phyloP scores from a whole-genome alignment of 768 basidiomycete species.

The Crassisporium funariophilum region DNA sequence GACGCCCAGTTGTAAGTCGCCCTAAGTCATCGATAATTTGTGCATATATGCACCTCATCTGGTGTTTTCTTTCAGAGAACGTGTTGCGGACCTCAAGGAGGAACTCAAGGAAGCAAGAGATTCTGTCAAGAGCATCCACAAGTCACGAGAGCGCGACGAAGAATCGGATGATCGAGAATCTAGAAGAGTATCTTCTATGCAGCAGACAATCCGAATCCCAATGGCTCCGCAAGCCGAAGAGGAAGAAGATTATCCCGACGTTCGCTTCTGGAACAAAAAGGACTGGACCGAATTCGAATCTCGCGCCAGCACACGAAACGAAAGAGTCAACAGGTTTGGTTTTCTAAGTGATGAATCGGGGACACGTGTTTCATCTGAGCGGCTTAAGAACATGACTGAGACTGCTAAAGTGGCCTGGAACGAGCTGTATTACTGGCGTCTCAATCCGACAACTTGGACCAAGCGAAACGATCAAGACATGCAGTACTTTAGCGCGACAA shows the following conservation, averaged over 20 bases:
- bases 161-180: neutral
- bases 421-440: neutral
- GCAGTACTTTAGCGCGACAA: neutral
- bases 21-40: neutral
- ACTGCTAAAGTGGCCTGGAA: constrained; percentile 1
- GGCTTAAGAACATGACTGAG: constrained; percentile 4
- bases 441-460: constrained; percentile 6
- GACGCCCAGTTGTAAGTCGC: neutral
- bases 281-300: neutral
- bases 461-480: constrained; percentile 1
- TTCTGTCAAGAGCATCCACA: neutral
- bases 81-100: neutral
- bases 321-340: neutral
- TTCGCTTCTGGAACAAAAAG: neutral
- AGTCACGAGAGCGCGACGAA: neutral
- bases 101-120: neutral
- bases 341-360: constrained; percentile 5
- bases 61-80: neutral
- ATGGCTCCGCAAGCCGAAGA: neutral
- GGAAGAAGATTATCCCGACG: neutral
- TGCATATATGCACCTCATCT: neutral
- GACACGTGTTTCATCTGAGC: neutral
- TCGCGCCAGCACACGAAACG: neutral
- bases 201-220: neutral
- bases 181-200: neutral